Conservation (phyloP, 2,329 filamentous ascomycete species). For the Aspergillus sp. region DNA sequence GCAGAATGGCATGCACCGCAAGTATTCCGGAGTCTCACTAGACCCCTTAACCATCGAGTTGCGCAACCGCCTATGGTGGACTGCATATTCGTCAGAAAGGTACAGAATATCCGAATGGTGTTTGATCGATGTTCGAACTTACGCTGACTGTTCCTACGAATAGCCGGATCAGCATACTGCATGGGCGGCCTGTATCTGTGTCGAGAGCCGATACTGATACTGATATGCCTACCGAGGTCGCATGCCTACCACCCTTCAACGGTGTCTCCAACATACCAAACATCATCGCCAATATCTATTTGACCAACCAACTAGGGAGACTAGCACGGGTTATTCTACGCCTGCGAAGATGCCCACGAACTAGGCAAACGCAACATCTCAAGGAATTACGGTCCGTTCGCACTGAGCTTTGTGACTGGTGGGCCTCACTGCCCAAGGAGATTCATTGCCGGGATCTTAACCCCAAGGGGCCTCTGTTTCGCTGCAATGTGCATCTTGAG, state of each 20-base stretch:
- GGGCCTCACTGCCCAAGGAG: constrained; percentile 26
- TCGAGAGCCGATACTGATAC: constrained; percentile 50
- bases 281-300: constrained; percentile 44
- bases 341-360: constrained; percentile 26
- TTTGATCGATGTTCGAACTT: not conserved
- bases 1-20: constrained; percentile 58
- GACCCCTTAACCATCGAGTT: constrained; percentile 47
- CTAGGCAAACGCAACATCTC: constrained; percentile 27
- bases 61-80: constrained; percentile 56
- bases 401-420: constrained; percentile 31
- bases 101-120: constrained; percentile 19
- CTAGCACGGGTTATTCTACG: constrained; percentile 29
- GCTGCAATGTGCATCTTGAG: constrained; percentile 48
- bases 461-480: constrained; percentile 36
- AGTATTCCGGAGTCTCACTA: constrained; percentile 41
- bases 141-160: not conserved
- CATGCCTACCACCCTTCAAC: constrained; percentile 36
- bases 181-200: constrained; percentile 53
- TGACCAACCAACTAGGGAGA: constrained; percentile 31
- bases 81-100: constrained; percentile 53
- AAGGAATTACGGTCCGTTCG: constrained; percentile 28
- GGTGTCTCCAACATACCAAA: constrained; percentile 39
- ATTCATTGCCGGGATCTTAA: constrained; percentile 34
- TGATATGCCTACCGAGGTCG: constrained; percentile 45
- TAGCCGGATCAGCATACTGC: constrained; percentile 52